These are phyloP conservation scores for Tuber umbilicatum DNA, from an alignment of 495 filamentous ascomycete species.

Conservation along the genomic window DNA sequence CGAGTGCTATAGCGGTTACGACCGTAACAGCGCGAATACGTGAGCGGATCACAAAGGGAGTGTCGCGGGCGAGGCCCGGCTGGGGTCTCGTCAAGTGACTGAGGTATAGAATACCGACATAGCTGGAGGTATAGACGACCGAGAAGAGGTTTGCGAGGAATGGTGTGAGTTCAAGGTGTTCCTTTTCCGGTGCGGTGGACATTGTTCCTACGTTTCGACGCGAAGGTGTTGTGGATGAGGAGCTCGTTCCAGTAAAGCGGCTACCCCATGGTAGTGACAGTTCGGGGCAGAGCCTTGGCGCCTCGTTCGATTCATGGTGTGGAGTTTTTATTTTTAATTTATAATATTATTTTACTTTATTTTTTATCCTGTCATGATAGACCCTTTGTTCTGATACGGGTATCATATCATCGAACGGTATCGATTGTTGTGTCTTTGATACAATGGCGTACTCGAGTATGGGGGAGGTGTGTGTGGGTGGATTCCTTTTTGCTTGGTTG, in stretches of 20 bases:
- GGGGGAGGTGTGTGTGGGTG: neutral
- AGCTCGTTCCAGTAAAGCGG: neutral
- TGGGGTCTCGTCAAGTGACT: constrained; percentile 72
- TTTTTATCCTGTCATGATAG: neutral
- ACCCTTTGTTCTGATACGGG: neutral
- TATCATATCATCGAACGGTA: neutral
- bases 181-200: constrained; percentile 7
- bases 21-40: constrained; percentile 71
- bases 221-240: neutral
- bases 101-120: constrained; percentile 88
- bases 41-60: constrained; percentile 80
- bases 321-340: too few species aligned
- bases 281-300: neutral
- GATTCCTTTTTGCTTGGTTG: neutral
- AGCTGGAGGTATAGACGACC: constrained; percentile 68
- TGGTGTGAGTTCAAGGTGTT: constrained; percentile 17
- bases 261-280: neutral
- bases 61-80: constrained; percentile 73
- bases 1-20: constrained; percentile 58
- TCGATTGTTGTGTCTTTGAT: neutral
- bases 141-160: constrained; percentile 29
- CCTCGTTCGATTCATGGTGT: neutral
- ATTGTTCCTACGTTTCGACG: constrained; percentile 13
- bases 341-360: too few species aligned
- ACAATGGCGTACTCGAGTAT: neutral